Conservation (phyloP, 306 rosid genomes). For the Vigna mungo region DNA sequence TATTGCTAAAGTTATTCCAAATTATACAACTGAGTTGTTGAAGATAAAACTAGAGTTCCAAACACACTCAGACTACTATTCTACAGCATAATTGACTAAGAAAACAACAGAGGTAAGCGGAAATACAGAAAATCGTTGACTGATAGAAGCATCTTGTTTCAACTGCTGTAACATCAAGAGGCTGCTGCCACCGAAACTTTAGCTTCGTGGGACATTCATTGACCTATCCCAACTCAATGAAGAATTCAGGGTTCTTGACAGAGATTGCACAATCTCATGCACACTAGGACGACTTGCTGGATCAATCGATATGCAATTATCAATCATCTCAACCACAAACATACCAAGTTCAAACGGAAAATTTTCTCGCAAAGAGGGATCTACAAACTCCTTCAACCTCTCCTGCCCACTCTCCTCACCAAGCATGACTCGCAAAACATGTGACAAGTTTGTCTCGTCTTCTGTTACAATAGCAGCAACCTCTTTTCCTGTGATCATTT, state of each 20-base stretch:
- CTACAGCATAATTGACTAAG: not conserved
- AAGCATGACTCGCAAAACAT: conserved; percentile 45
- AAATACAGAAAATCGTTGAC: not conserved
- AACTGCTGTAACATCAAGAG: conserved; percentile 9
- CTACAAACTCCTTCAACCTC: conserved; percentile 62
- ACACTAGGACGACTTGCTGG: conserved; percentile 69
- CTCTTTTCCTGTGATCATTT: conserved; percentile 78
- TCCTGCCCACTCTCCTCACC: conserved; percentile 49
- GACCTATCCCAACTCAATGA: conserved; percentile 76
- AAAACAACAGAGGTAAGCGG: not conserved
- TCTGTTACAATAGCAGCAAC: conserved; percentile 51
- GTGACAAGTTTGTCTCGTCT: conserved; percentile 50
- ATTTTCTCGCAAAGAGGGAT: conserved; percentile 55
- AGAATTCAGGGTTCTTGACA: conserved; percentile 62
- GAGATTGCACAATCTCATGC: conserved; percentile 70
- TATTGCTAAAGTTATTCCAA: too few species aligned
- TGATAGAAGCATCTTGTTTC: conserved; percentile 8
- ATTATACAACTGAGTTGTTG: too few species aligned
- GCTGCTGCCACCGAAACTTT: conserved; percentile 28
- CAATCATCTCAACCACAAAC: conserved; percentile 53
- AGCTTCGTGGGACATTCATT: conserved; percentile 33
- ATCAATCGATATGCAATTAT: conserved; percentile 64
- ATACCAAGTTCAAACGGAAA: conserved; percentile 71
- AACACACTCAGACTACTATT: not conserved
- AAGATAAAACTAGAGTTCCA: not conserved